A percentile compares a stretch with the other conserved stretches of the same genome.
phyloP scores from a whole-genome alignment of 2,329 filamentous ascomycete genomes.

The Lecanosticta acicola region DNA sequence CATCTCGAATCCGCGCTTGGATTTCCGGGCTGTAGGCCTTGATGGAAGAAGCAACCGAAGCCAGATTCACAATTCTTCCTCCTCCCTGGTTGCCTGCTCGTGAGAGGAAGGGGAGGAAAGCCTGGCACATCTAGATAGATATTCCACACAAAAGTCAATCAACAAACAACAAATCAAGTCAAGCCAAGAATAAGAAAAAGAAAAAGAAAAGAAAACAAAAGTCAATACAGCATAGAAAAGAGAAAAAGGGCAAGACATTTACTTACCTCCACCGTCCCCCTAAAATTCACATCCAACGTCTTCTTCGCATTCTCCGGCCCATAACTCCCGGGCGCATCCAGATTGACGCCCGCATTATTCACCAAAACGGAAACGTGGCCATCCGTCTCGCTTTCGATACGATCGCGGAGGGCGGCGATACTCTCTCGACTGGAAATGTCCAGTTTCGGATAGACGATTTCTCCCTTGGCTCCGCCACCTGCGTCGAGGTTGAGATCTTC shows the following conservation, averaged over 20 bases:
- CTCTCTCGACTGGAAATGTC: conserved; percentile 27
- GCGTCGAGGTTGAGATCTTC: conserved; percentile 26
- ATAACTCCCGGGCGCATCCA: conserved; percentile 22
- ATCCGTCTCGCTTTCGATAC: conserved; percentile 14
- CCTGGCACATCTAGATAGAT: conserved; percentile 27
- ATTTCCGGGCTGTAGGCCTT: conserved; percentile 27
- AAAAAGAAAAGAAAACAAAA: background rate
- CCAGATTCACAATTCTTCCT: conserved; percentile 35
- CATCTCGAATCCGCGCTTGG: conserved; percentile 24
- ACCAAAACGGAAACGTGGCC: conserved; percentile 32
- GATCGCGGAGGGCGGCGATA: conserved; percentile 26
- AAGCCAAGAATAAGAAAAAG: background rate
- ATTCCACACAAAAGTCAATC: too few species aligned
- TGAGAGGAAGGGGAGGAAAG: conserved; percentile 27
- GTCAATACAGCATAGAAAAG: background rate
- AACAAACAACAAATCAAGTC: too few species aligned
- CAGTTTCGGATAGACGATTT: conserved; percentile 29
- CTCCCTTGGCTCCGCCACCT: conserved; percentile 8
- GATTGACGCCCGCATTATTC: conserved; percentile 36
- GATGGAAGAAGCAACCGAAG: conserved; percentile 30
- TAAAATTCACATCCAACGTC: conserved; percentile 34
- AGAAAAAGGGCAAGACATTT: background rate
- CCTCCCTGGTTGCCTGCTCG: background rate
- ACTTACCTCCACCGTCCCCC: conserved; percentile 32
- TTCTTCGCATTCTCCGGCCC: conserved; percentile 25